Conservation (phyloP, 768 basidiomycete genomes). For the Mycena rosella region DNA sequence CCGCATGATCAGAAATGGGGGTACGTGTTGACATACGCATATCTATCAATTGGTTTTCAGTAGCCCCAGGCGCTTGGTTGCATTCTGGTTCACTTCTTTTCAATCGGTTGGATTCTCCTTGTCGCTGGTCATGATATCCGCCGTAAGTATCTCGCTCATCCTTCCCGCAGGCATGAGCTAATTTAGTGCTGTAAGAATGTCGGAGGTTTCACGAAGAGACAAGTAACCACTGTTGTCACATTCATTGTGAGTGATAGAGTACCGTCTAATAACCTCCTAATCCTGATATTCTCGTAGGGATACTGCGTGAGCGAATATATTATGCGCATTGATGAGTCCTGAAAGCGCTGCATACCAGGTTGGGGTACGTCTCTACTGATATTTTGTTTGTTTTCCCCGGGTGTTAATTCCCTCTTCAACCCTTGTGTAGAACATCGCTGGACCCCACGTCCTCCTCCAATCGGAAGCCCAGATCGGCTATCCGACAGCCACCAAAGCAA, state of each 20-base stretch:
- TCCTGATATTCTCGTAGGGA: constrained; percentile 15
- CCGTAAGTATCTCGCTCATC: constrained; percentile 9
- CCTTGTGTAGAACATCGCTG: constrained; percentile 34
- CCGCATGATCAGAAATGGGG: constrained; percentile 37
- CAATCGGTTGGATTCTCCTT: constrained; percentile 39
- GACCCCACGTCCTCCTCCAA: constrained; percentile 30
- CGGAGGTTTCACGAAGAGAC: constrained; percentile 46
- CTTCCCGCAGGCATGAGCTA: neutral
- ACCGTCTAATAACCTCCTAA: neutral
- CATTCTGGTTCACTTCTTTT: constrained; percentile 36
- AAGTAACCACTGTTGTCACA: constrained; percentile 44
- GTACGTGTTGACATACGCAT: neutral
- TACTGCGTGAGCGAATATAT: constrained; percentile 10
- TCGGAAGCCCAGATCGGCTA: constrained; percentile 37
- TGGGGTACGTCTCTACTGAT: neutral
- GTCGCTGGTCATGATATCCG: constrained; percentile 44
- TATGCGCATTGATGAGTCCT: neutral
- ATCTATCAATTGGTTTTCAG: neutral
- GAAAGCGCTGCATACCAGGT: neutral
- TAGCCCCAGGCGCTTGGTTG: constrained; percentile 28
- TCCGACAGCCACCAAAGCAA: constrained; percentile 43
- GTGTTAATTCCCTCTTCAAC: neutral
- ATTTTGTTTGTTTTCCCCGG: neutral
- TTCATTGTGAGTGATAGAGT: constrained; percentile 38
- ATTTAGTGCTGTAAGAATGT: constrained; percentile 30